These are phyloP conservation scores for Gastrodia elata DNA, from an alignment of 106 monocot genomes.

Conservation along the genomic window DNA sequence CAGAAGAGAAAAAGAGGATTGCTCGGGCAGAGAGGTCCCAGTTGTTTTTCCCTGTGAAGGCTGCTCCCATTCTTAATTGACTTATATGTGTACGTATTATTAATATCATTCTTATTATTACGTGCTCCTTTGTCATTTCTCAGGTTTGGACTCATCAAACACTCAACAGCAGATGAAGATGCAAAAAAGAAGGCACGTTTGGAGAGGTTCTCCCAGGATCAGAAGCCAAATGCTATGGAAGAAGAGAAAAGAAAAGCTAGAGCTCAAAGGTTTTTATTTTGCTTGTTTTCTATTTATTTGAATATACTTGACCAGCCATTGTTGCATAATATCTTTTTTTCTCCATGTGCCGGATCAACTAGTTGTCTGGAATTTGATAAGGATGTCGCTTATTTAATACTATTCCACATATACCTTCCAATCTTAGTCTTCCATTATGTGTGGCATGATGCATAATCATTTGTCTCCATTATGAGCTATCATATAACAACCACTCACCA, in stretches of 20 bases:
- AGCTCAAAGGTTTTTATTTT: conserved; percentile 30
- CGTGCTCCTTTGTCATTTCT: conserved; percentile 1
- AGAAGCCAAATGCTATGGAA: conserved; percentile 23
- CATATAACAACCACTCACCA: too few species aligned
- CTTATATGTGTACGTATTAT: neutral
- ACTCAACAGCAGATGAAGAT: conserved; percentile 26
- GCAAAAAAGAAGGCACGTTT: conserved; percentile 59
- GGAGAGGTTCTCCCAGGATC: conserved; percentile 28
- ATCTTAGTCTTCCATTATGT: too few species aligned
- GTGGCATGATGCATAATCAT: too few species aligned
- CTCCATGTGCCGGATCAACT: too few species aligned
- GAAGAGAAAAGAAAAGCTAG: conserved; percentile 70
- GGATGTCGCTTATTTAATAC: too few species aligned
- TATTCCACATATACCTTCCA: too few species aligned
- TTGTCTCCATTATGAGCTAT: too few species aligned
- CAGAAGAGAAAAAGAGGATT: conserved; percentile 30
- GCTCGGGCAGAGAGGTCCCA: conserved; percentile 25
- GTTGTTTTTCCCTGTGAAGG: neutral
- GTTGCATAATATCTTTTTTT: neutral
- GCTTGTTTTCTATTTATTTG: neutral
- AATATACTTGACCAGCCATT: neutral
- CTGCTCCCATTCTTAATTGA: neutral
- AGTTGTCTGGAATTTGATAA: too few species aligned
- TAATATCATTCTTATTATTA: neutral
- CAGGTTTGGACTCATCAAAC: conserved; percentile 30